Evolutionary conservation across 1,139 yeast genomes (phyloP).

Genomic region (Scheffersomyces lignicola): DNA sequence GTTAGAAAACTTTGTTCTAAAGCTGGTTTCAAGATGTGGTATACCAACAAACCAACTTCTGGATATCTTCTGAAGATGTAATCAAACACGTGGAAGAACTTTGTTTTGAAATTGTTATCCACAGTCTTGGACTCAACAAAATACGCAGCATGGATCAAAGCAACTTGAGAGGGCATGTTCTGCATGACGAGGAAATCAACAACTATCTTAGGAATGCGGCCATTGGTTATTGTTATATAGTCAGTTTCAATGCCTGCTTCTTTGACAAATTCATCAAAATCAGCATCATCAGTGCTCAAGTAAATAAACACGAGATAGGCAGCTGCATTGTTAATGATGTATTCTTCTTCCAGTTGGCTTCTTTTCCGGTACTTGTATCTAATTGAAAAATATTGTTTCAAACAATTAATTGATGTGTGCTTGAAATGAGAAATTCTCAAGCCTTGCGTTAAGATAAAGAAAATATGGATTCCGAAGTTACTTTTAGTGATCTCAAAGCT

Average conservation of each 20-base stretch:
- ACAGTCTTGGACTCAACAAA: constrained; percentile 50
- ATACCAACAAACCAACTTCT: constrained; percentile 43
- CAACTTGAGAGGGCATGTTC: constrained; percentile 41
- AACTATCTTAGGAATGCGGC: constrained; percentile 47
- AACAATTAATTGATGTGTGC: constrained; percentile 52
- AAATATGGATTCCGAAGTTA: constrained; percentile 58
- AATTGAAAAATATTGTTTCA: constrained; percentile 50
- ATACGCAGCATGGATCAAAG: constrained; percentile 51
- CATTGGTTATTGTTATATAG: constrained; percentile 28
- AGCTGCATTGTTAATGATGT: constrained; percentile 20
- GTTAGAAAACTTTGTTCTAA: constrained; percentile 38
- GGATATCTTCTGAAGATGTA: constrained; percentile 39
- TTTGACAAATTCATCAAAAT: constrained; percentile 44
- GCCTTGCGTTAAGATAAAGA: constrained; percentile 59
- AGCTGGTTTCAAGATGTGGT: constrained; percentile 40
- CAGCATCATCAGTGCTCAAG: constrained; percentile 49
- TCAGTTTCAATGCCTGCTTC: constrained; percentile 43
- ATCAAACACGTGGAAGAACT: constrained; percentile 53
- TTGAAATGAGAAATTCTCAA: constrained; percentile 61
- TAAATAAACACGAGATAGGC: constrained; percentile 58
- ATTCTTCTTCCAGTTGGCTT: constrained; percentile 8
- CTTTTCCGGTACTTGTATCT: constrained; percentile 27
- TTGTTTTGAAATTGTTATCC: constrained; percentile 45
- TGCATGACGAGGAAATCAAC: constrained; percentile 50
- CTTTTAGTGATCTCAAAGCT: constrained; percentile 40